Evolutionary conservation across 176 grass and related monocot genomes (phyloP).

Genomic region (Phyllostachys edulis): DNA sequence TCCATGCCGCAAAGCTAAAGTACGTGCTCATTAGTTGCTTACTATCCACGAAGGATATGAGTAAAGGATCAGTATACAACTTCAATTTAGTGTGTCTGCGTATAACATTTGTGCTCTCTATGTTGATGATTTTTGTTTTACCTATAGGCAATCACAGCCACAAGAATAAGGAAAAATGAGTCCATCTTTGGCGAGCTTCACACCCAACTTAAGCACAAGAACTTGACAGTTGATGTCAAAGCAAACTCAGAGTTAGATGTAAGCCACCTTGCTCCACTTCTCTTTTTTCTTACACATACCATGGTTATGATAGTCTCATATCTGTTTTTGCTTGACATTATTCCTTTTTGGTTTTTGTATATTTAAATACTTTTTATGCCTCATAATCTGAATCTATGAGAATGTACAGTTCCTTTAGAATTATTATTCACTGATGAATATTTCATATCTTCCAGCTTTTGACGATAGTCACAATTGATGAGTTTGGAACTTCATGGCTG

Average conservation of each 20-base stretch:
- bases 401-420: not conserved
- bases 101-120: too few species aligned
- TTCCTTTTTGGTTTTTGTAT: not conserved
- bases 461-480: slow-evolving; percentile 54
- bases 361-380: not conserved
- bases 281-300: not conserved
- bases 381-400: not conserved
- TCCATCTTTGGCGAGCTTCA: too few species aligned
- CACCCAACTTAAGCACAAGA: slow-evolving; percentile 73
- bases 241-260: slow-evolving; percentile 78
- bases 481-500: slow-evolving; percentile 59
- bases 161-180: too few species aligned
- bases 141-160: too few species aligned
- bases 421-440: not conserved
- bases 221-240: slow-evolving; percentile 63
- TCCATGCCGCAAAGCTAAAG: too few species aligned
- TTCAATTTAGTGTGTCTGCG: too few species aligned
- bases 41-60: too few species aligned
- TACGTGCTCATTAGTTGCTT: too few species aligned
- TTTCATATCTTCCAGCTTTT: slow-evolving; percentile 52
- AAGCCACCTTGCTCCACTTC: slow-evolving; percentile 5
- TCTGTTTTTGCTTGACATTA: not conserved
- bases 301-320: not conserved
- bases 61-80: too few species aligned
- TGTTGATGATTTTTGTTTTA: too few species aligned